Evolutionary conservation across 2,329 filamentous ascomycete genomes (phyloP).

Genomic region (Emydomyces testavorans): DNA sequence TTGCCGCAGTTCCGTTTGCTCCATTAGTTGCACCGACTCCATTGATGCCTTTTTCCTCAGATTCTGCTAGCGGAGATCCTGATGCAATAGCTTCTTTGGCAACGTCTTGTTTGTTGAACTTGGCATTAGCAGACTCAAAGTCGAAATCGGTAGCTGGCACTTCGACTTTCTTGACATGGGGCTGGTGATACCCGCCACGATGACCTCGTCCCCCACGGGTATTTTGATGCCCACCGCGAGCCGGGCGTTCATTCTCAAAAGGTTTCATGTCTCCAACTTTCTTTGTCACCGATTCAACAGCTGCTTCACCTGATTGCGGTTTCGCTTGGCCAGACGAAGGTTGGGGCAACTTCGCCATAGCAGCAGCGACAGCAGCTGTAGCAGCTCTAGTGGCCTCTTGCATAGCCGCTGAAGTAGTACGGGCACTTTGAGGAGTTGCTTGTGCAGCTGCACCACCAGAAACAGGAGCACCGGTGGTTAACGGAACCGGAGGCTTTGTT

Average conservation of each 20-base stretch:
- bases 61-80: constrained; percentile 52
- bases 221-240: constrained; percentile 31
- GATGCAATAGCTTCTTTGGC: constrained; percentile 78
- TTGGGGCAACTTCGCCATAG: constrained; percentile 41
- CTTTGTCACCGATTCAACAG: constrained; percentile 35
- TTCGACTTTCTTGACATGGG: constrained; percentile 58
- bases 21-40: constrained; percentile 30
- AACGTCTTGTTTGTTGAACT: constrained; percentile 78
- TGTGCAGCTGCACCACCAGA: constrained; percentile 23
- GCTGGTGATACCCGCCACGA: constrained; percentile 33
- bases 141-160: constrained; percentile 88
- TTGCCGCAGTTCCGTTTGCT: constrained; percentile 27
- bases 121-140: constrained; percentile 74
- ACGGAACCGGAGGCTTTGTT: constrained; percentile 25
- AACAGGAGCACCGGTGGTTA: constrained; percentile 23
- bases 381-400: constrained; percentile 40
- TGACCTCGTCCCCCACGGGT: constrained; percentile 38
- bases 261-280: constrained; percentile 39
- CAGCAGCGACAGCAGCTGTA: constrained; percentile 41
- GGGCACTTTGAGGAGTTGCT: constrained; percentile 20
- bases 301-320: constrained; percentile 23
- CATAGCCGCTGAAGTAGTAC: constrained; percentile 26
- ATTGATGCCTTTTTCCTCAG: constrained; percentile 41
- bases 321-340: constrained; percentile 29
- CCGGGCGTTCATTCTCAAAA: constrained; percentile 28